Conservation (phyloP, 306 rosid genomes). For the Clitoria ternatea region DNA sequence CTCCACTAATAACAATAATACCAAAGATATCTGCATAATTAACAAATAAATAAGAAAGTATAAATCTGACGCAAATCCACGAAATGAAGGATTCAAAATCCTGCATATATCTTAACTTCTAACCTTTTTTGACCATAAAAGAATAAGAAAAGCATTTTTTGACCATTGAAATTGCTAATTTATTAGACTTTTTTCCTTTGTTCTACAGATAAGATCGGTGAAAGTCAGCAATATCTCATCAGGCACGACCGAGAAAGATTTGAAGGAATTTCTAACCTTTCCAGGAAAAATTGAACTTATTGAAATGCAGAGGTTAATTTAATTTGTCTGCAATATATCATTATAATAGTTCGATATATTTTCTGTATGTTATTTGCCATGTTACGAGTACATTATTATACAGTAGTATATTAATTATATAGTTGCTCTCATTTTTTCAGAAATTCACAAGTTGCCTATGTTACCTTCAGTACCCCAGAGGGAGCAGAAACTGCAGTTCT, state of each 20-base stretch:
- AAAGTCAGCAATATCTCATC: constrained; percentile 53
- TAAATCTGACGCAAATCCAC: neutral
- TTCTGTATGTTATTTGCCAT: neutral
- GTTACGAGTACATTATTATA: neutral
- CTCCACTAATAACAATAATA: neutral
- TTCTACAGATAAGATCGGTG: constrained; percentile 43
- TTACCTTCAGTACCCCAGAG: constrained; percentile 54
- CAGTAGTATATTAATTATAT: neutral
- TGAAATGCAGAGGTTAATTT: constrained; percentile 51
- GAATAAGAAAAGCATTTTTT: neutral
- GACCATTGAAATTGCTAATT: neutral
- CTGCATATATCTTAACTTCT: neutral
- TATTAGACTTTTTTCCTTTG: neutral
- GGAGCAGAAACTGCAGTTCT: constrained; percentile 69
- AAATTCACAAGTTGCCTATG: constrained; percentile 45
- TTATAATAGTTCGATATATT: neutral
- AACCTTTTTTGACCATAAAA: too few species aligned
- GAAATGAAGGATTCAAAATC: neutral
- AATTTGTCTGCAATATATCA: neutral
- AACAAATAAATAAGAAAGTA: neutral
- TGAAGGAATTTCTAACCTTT: constrained; percentile 58
- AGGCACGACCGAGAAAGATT: constrained; percentile 42
- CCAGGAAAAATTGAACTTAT: constrained; percentile 51
- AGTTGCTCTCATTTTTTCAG: constrained; percentile 24
- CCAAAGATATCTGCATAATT: neutral